Percentiles rank a stretch among this genome's conserved stretches.
Conservation (phyloP, 257 asterid genomes). For the Plectranthus barbatus region DNA sequence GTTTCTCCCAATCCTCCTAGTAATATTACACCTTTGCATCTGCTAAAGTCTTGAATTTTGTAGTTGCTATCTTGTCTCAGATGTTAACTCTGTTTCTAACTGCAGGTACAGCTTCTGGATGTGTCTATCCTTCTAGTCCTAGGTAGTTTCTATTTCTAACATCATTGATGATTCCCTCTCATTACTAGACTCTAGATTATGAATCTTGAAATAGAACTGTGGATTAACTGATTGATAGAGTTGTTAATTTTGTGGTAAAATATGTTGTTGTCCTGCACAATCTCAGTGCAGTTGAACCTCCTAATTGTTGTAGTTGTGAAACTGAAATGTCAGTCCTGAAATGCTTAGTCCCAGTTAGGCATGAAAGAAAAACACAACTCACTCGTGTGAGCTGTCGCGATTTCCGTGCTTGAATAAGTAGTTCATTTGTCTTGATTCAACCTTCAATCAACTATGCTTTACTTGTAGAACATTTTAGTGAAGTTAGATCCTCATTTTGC, state of each 20-base stretch:
- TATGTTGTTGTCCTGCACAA: too few relatives aligned
- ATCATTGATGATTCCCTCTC: neutral
- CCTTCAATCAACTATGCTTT: neutral
- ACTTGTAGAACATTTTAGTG: neutral
- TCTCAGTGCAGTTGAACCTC: neutral
- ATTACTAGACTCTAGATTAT: slow-evolving; percentile 1
- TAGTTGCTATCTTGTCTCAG: neutral
- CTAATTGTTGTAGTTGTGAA: neutral
- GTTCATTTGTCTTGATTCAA: slow-evolving; percentile 9
- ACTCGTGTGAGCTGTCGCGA: slow-evolving; percentile 40
- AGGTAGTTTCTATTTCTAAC: slow-evolving; percentile 22
- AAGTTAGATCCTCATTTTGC: slow-evolving; percentile 4
- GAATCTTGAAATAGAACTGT: neutral
- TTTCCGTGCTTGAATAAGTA: neutral
- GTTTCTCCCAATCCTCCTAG: slow-evolving; percentile 32
- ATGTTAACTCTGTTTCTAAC: neutral
- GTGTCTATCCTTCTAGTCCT: slow-evolving; percentile 42
- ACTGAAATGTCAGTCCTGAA: neutral
- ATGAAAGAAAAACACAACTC: neutral
- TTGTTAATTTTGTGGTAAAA: too few relatives aligned
- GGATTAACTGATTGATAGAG: neutral
- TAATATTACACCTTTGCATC: slow-evolving; percentile 9
- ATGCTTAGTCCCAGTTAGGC: neutral
- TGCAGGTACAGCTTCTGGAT: slow-evolving; percentile 24
- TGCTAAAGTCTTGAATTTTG: neutral